These are phyloP conservation scores for Kalanchoe fedtschenkoi DNA, from an alignment of 164 flowering plant genomes.

Conservation along the genomic window DNA sequence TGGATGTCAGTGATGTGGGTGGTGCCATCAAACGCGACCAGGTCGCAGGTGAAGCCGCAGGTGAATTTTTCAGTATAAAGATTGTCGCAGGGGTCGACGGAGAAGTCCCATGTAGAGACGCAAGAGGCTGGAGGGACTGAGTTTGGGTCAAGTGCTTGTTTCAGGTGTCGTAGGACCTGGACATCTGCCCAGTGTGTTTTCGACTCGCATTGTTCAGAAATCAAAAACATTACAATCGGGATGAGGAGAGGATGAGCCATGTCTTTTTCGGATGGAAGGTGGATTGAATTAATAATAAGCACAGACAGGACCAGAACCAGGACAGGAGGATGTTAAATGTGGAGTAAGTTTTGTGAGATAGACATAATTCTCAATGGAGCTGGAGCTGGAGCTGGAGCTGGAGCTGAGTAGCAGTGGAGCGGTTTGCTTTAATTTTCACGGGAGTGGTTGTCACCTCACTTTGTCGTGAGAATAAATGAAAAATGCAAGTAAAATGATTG, in stretches of 20 bases:
- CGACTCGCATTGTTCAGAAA: slow-evolving; percentile 12
- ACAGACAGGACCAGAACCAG: too few species aligned
- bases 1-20: slow-evolving; percentile 59
- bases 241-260: neutral
- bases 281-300: too few species aligned
- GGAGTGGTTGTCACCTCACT: slow-evolving; percentile 1
- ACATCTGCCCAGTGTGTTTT: slow-evolving; percentile 26
- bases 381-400: too few species aligned
- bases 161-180: slow-evolving; percentile 22
- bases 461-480: too few species aligned
- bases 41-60: slow-evolving; percentile 69
- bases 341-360: too few species aligned
- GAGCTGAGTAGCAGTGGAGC: neutral
- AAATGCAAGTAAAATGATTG: too few species aligned
- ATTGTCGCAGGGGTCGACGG: slow-evolving; percentile 60
- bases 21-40: slow-evolving; percentile 12
- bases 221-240: neutral
- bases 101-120: slow-evolving; percentile 40
- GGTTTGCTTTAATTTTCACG: neutral
- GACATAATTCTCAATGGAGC: too few species aligned
- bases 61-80: slow-evolving; percentile 44
- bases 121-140: slow-evolving; percentile 38
- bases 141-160: slow-evolving; percentile 14
- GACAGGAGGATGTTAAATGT: neutral
- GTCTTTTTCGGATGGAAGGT: neutral